These are phyloP conservation scores for Iris macrosiphon DNA, from an alignment of 106 monocot species.

Conservation along the genomic window DNA sequence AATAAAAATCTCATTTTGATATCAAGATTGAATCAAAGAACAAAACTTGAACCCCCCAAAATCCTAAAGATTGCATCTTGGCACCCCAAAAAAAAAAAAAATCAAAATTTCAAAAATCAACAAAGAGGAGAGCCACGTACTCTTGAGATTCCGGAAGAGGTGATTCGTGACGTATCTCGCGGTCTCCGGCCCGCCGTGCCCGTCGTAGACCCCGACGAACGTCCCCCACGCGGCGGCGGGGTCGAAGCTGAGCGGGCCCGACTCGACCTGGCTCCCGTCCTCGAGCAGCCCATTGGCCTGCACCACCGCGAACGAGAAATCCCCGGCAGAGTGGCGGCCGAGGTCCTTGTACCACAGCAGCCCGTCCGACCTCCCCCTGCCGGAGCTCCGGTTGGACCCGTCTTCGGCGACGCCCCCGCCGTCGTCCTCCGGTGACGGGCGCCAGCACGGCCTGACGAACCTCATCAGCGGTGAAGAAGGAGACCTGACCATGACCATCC, in stretches of 20 bases:
- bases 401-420: neutral
- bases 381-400: neutral
- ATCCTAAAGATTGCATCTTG: too few species aligned
- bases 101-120: too few species aligned
- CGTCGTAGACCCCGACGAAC: constrained; percentile 17
- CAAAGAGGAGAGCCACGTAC: neutral
- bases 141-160: constrained; percentile 11
- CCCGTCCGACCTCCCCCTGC: constrained; percentile 29
- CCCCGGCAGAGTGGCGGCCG: constrained; percentile 46
- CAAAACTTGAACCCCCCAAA: too few species aligned
- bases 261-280: constrained; percentile 66
- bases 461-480: too few species aligned
- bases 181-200: constrained; percentile 16
- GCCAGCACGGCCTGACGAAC: constrained; percentile 8
- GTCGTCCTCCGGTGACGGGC: constrained; percentile 5
- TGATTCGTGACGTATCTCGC: constrained; percentile 9
- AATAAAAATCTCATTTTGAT: too few species aligned
- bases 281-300: constrained; percentile 67
- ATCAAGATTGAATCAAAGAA: too few species aligned
- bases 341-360: constrained; percentile 59
- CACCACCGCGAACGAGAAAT: constrained; percentile 77
- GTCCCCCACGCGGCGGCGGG: constrained; percentile 3
- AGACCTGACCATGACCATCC: too few species aligned
- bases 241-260: constrained; percentile 13
- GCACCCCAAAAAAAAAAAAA: too few species aligned